These are phyloP conservation scores for Myxozyma udenii DNA, from an alignment of 805 yeast genomes.

Conservation along the genomic window DNA sequence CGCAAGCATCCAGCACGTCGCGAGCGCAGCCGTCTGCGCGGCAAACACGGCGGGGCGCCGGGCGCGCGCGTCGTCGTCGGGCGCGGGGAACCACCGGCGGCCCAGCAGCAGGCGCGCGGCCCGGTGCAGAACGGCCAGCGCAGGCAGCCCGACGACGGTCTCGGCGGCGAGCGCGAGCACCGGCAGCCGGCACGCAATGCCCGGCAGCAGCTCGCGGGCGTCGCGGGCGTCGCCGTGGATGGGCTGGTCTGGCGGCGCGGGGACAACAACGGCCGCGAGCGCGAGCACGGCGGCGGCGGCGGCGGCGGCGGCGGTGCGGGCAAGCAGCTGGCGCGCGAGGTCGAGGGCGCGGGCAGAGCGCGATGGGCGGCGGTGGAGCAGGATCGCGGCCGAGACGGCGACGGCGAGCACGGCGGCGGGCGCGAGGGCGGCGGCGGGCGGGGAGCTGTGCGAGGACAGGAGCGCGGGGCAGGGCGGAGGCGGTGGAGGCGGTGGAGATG, in stretches of 20 bases:
- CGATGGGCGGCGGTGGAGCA: constrained; percentile 1
- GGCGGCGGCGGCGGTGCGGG: neutral
- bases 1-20: constrained; percentile 6
- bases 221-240: no score
- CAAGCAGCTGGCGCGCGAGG: neutral
- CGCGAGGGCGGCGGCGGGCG: neutral
- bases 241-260: neutral
- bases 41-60: neutral
- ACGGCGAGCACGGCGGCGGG: neutral
- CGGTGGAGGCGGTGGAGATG: neutral
- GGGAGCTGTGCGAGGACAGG: neutral
- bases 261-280: neutral
- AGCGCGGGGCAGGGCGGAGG: neutral
- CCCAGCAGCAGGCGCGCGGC: constrained; percentile 1
- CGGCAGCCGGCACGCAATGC: constrained; percentile 11
- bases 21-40: constrained; percentile 17
- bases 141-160: constrained; percentile 15
- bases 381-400: neutral
- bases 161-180: constrained; percentile 7
- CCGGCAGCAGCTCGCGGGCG: neutral
- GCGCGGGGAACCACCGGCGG: neutral
- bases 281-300: neutral
- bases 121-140: neutral
- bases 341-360: constrained; percentile 2
- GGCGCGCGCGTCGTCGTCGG: neutral